Base-by-base conservation (phyloP, 2,329 filamentous ascomycete species). In the Aschersonia sp. region DNA sequence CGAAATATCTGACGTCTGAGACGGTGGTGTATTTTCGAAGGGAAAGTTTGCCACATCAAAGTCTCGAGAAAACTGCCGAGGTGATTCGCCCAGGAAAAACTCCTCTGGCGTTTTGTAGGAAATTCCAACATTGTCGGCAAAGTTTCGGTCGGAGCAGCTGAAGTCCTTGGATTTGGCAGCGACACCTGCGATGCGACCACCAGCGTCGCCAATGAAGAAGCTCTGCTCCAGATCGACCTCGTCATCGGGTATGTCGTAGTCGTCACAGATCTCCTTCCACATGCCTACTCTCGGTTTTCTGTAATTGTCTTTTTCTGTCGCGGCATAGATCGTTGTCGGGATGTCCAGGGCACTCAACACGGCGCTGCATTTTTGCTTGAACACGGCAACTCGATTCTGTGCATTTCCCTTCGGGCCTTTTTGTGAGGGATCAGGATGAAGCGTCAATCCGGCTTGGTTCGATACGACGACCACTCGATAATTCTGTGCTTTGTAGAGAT, bases 121-220 rank as follows among this genome's bases (percentile, higher is more conserved):
- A 54, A 98, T 78, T 4, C 86, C 86, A 9, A 89, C 67, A 58
- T 98, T 97, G 51, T 82, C 73, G 3, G 92, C 91, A 56, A 97
- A 84, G 58, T 96, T 85, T 49, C 87, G 68, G 57, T 83, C 79
- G 6, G 78, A 81, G 55, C 77, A 82, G 58, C 77, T 80, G 51
- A 82, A 82, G 58, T 83, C 79, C 53, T 77, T 80, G 3, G 64
- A 54, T 2, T 56, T 48, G 1, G 58, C 54, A 6, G 56, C 59
- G 2, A 51, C 55, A 6, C 54, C 53, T 4, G 78, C 70, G 54
- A 69, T 58, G 59, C 80, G 73, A 0, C 80, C 80, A 9, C 75
- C 80, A 5, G 92, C 92, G 67, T 98, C 92, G 43, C 92, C 92
- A 43, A 98, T 81, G 60, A 95, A 96, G 53, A 96, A 71, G 30